Percentiles rank a stretch among this genome's conserved stretches.
phyloP scores from a whole-genome alignment of 495 filamentous ascomycete species.

The Cenococcum geophilum region DNA sequence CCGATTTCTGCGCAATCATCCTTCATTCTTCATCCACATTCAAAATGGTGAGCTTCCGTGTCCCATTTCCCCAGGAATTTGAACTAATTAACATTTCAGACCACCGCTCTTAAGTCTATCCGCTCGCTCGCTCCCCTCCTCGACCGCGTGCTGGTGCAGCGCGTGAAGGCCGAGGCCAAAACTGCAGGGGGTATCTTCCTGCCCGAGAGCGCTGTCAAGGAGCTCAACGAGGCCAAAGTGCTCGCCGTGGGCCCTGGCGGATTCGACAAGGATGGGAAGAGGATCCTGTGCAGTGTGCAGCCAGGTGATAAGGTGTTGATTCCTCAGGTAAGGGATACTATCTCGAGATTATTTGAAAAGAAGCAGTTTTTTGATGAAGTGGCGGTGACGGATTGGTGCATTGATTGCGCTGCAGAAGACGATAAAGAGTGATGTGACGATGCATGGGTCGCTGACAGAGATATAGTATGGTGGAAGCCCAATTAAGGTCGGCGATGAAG shows the following conservation, averaged over 20 bases:
- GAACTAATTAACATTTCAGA: slow-evolving; percentile 14
- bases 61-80: not conserved
- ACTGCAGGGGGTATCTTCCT: slow-evolving; percentile 95
- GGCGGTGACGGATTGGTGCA: slow-evolving; percentile 7
- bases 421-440: not conserved
- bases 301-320: slow-evolving; percentile 92
- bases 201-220: slow-evolving; percentile 93
- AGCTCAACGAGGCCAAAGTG: slow-evolving; percentile 94
- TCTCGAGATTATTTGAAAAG: not conserved
- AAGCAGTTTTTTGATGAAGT: not conserved
- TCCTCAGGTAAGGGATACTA: slow-evolving; percentile 65
- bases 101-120: slow-evolving; percentile 78
- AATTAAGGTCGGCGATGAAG: slow-evolving; percentile 94
- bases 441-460: slow-evolving; percentile 34
- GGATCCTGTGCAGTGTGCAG: slow-evolving; percentile 70
- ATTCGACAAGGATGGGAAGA: slow-evolving; percentile 79
- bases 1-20: not conserved
- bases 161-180: slow-evolving; percentile 93
- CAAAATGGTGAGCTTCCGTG: not conserved
- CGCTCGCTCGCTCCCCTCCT: slow-evolving; percentile 92
- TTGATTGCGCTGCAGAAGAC: not conserved
- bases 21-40: not conserved
- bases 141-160: slow-evolving; percentile 97
- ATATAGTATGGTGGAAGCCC: slow-evolving; percentile 86
- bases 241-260: slow-evolving; percentile 89